A percentile compares a stretch with the other conserved stretches of the same genome.
Conservation (phyloP, 495 filamentous ascomycete genomes). For the Bacidia rubella region DNA sequence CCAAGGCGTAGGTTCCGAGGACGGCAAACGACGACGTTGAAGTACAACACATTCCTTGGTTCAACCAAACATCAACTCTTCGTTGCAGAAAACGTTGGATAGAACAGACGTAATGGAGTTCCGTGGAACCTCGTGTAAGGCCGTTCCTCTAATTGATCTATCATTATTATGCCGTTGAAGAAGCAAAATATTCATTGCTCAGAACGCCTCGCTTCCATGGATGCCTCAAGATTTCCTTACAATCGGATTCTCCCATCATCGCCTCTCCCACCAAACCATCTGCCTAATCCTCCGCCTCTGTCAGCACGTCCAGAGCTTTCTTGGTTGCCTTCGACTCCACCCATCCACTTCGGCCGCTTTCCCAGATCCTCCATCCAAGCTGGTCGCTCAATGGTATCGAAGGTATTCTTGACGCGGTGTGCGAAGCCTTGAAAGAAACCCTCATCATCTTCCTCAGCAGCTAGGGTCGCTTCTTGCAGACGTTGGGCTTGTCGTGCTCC, state of each 20-base stretch:
- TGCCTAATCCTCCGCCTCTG: slow-evolving; percentile 26
- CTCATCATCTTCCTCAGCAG: slow-evolving; percentile 54
- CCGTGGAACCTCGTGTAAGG: too few relatives aligned
- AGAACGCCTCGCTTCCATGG: slow-evolving; percentile 23
- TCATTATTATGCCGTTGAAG: neutral
- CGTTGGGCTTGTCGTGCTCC: slow-evolving; percentile 18
- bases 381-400: slow-evolving; percentile 72
- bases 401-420: slow-evolving; percentile 78
- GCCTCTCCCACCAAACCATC: slow-evolving; percentile 43
- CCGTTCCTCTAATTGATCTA: too few relatives aligned
- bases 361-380: slow-evolving; percentile 59
- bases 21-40: neutral
- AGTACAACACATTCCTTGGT: neutral
- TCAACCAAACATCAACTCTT: too few relatives aligned
- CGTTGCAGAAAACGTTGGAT: too few relatives aligned
- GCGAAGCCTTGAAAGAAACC: slow-evolving; percentile 71
- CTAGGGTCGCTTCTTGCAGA: slow-evolving; percentile 23
- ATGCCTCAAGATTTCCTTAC: slow-evolving; percentile 4
- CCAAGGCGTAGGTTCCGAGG: neutral
- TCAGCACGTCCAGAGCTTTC: slow-evolving; percentile 27
- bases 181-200: neutral
- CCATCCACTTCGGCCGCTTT: slow-evolving; percentile 76
- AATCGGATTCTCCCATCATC: slow-evolving; percentile 34
- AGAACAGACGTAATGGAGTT: too few relatives aligned
- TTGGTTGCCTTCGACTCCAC: slow-evolving; percentile 32